Percentiles rank a stretch among this genome's conserved stretches.
Evolutionary conservation across 495 filamentous ascomycete species (phyloP).

Genomic region (Cenococcum geophilum): DNA sequence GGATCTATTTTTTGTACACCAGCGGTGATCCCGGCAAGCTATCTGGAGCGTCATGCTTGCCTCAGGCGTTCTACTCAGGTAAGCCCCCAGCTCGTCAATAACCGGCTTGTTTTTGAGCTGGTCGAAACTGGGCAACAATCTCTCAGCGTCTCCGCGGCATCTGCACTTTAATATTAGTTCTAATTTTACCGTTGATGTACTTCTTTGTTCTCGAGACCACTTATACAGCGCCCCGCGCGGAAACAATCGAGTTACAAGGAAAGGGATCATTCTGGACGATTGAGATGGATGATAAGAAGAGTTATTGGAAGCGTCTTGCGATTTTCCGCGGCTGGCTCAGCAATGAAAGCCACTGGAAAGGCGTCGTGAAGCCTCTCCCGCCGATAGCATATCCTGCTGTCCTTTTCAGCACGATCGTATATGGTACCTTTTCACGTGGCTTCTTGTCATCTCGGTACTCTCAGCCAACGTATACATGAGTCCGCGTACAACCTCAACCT

Average conservation of each 20-base stretch:
- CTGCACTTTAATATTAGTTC: constrained; percentile 34
- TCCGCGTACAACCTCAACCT: constrained; percentile 79
- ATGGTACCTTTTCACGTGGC: constrained; percentile 90
- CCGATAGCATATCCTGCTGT: constrained; percentile 83
- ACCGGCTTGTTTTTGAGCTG: too few species aligned
- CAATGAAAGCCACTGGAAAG: constrained; percentile 70
- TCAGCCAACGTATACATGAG: constrained; percentile 58
- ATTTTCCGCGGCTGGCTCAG: constrained; percentile 71
- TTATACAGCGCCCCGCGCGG: constrained; percentile 30
- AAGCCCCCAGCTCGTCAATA: background rate
- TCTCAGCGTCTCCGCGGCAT: constrained; percentile 33
- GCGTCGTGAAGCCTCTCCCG: constrained; percentile 71
- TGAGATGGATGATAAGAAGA: constrained; percentile 17
- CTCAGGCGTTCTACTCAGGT: constrained; percentile 53
- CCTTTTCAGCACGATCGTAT: constrained; percentile 83
- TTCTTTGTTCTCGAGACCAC: constrained; percentile 38
- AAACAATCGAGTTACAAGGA: constrained; percentile 17
- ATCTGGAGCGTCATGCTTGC: constrained; percentile 89
- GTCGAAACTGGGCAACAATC: constrained; percentile 23
- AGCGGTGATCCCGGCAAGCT: constrained; percentile 84
- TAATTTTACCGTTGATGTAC: constrained; percentile 34
- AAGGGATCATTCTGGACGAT: constrained; percentile 19
- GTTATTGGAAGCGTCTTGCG: constrained; percentile 32
- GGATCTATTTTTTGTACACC: constrained; percentile 93
- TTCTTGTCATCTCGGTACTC: constrained; percentile 85